Conservation (phyloP, 2,329 filamentous ascomycete species). For the Parafenestella ontariensis region DNA sequence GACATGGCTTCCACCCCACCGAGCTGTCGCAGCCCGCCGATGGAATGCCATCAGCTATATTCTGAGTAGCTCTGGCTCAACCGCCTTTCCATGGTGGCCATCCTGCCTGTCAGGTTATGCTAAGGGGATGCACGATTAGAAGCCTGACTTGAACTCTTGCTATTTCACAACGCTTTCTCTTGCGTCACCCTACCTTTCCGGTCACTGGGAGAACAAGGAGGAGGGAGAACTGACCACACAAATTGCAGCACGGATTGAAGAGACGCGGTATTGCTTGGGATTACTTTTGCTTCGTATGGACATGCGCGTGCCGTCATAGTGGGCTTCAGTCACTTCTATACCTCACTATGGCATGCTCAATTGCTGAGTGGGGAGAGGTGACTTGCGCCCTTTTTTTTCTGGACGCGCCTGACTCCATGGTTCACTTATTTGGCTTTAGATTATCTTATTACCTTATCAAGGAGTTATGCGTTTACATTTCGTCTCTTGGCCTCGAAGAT, state of each 20-base stretch:
- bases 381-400: neutral
- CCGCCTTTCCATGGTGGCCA: neutral
- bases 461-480: constrained; percentile 4
- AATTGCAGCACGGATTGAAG: constrained; percentile 1
- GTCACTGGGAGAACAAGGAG: neutral
- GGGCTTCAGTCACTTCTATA: neutral
- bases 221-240: neutral
- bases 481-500: neutral
- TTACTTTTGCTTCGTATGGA: neutral
- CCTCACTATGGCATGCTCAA: neutral
- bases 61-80: neutral
- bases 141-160: neutral
- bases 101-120: neutral
- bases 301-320: neutral
- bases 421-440: too few species aligned
- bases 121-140: neutral
- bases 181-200: neutral
- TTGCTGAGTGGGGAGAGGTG: neutral
- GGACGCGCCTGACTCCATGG: neutral
- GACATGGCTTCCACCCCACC: neutral
- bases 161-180: neutral
- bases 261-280: constrained; percentile 2
- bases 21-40: constrained; percentile 5
- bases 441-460: neutral
- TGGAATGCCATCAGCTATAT: neutral